Base-by-base conservation (phyloP, 805 yeast genomes). In the Sugiyamaella marilandica region DNA sequence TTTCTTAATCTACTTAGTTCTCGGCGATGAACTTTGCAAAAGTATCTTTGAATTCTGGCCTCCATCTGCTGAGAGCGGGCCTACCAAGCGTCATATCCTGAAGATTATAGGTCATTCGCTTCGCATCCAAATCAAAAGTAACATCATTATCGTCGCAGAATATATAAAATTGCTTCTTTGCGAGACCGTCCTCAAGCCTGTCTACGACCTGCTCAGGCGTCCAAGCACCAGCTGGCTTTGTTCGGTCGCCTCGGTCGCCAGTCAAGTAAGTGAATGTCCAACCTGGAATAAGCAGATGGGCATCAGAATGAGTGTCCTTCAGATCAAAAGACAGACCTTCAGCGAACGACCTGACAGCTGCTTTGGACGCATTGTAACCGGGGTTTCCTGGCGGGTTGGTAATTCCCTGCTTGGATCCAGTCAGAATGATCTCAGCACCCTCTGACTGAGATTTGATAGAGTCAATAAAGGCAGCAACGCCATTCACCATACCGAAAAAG, bases 361-460 rank as follows among this genome's bases (percentile, higher is more conserved):
- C 78, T 64, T 80, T 79, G 41, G 82, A 74, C 16, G 83, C 75
- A 66, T 82, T 78, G 63, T 80, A 80, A 46, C 78, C 77, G 14
- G 78, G 75, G 50, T 82, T 82, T 36, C 82, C 82, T 7, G 83
- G 81, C 59, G 66, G 66, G 52, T 62, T 62, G 44, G 66, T 62
- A 56, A 62, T 62, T 8, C 66, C 66, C 54, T 62, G 66, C 55
- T 62, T 62, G 31, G 66, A 62, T 18, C 64, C 65, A 18, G 66
- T 62, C 32, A 62, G 39, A 44, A 62, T 53, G 29, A 62, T 47
- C 26, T 55, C 55, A 21, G 59, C 16, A 9, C 31, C 47, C 35
- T 51, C 39, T n/a, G 50, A 19, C 41, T 57, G 60, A 21, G 49
- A 47, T 39, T 51, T 54, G 41, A 61, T 39, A 10, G 53, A 39